These are phyloP conservation scores for Haematococcus lacustris DNA, from an alignment of 139 green algal species.

Conservation along the genomic window DNA sequence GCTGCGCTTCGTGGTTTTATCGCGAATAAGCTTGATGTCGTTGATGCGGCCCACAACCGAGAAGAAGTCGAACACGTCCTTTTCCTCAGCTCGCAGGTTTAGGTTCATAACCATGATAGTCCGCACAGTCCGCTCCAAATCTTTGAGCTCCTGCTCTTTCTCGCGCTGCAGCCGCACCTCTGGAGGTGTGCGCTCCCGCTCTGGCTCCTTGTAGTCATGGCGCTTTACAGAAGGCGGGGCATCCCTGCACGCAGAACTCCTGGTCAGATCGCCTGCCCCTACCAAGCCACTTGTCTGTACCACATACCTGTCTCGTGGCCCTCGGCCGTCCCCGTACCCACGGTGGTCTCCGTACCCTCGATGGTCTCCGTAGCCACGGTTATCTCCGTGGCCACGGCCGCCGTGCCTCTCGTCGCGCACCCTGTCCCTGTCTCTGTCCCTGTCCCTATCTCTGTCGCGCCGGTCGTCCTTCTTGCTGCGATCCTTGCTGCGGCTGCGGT, in stretches of 20 bases:
- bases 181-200: constrained; percentile 42
- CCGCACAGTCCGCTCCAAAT: constrained; percentile 76
- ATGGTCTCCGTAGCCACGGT: neutral
- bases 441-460: constrained; percentile 3
- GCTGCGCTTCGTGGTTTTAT: constrained; percentile 77
- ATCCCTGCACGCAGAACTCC: neutral
- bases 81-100: constrained; percentile 61
- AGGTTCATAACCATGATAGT: constrained; percentile 89
- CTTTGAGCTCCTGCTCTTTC: constrained; percentile 52
- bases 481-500: constrained; percentile 6
- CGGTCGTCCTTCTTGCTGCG: neutral
- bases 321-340: neutral
- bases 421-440: too few relatives aligned
- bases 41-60: constrained; percentile 53
- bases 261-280: neutral
- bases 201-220: too few relatives aligned
- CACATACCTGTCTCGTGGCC: neutral
- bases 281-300: neutral
- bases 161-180: constrained; percentile 56
- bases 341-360: too few relatives aligned
- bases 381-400: neutral
- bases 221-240: too few relatives aligned
- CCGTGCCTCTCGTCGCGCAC: neutral
- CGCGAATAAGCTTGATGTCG: constrained; percentile 91
- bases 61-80: constrained; percentile 78